Conservation (phyloP, 176 grass and related monocot species). For the Triticum dicoccoides region DNA sequence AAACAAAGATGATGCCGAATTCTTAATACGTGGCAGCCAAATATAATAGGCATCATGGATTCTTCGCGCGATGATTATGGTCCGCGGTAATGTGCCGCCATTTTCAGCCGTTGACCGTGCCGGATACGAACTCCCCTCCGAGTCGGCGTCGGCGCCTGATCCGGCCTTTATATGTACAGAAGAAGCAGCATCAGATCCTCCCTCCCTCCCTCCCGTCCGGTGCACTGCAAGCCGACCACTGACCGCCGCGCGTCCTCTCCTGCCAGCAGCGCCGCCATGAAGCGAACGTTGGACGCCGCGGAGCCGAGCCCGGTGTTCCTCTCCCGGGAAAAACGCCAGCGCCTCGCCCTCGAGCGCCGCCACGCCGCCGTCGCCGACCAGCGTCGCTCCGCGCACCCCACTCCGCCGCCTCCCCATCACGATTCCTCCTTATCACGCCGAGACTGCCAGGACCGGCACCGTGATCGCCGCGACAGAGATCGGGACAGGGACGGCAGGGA, state of each 20-base stretch:
- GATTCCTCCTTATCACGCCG: background rate
- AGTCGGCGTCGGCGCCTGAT: too few relatives aligned
- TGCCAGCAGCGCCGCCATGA: conserved; percentile 45
- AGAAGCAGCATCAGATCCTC: too few relatives aligned
- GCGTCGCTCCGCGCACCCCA: conserved; percentile 34
- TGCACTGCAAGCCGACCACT: background rate
- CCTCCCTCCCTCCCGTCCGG: too few relatives aligned
- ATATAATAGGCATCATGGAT: too few relatives aligned
- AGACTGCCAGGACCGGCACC: background rate
- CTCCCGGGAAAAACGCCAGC: conserved; percentile 58
- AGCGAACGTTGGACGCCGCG: conserved; percentile 43
- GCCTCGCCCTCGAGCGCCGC: conserved; percentile 62
- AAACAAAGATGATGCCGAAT: too few relatives aligned
- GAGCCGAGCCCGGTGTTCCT: conserved; percentile 59
- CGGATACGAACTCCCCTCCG: too few relatives aligned
- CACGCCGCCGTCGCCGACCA: conserved; percentile 64
- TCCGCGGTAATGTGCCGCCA: too few relatives aligned
- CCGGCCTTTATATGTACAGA: too few relatives aligned
- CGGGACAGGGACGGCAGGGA: conserved; percentile 29
- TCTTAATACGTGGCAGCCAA: too few relatives aligned
- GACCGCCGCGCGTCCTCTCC: too few relatives aligned
- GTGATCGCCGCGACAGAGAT: background rate
- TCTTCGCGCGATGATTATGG: too few relatives aligned
- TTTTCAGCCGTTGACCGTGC: too few relatives aligned
- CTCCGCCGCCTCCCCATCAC: conserved; percentile 10